Percentiles rank a stretch among this genome's conserved stretches.
Evolutionary conservation across 2,329 filamentous ascomycete species (phyloP).

Genomic region (Amauroascus niger): DNA sequence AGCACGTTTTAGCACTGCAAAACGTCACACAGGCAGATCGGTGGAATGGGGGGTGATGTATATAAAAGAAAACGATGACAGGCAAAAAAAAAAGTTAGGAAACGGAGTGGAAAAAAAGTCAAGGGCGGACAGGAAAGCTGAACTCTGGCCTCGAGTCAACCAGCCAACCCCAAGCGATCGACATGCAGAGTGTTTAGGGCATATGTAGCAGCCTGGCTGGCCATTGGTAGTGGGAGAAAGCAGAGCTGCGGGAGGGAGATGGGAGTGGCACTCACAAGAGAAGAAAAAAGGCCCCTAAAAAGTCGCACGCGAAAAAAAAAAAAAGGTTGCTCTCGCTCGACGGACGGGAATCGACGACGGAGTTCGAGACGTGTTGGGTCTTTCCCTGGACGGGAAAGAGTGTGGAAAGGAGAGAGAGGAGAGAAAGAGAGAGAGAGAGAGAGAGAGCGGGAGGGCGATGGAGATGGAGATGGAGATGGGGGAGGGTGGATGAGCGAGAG

Average conservation of each 20-base stretch:
- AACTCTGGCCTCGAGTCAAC: neutral
- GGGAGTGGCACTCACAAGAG: slow-evolving; percentile 2
- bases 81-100: too few relatives aligned
- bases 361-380: slow-evolving; percentile 5
- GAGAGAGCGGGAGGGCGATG: slow-evolving; percentile 12
- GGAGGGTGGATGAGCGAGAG: slow-evolving; percentile 21
- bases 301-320: slow-evolving; percentile 1
- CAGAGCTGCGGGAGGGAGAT: neutral
- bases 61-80: too few relatives aligned
- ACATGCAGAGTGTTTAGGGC: slow-evolving; percentile 2
- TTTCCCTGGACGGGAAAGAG: neutral
- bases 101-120: neutral
- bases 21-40: too few relatives aligned
- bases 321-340: neutral
- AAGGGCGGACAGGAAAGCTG: neutral
- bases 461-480: slow-evolving; percentile 15
- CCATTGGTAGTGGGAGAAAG: neutral
- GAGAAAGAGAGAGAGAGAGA: slow-evolving; percentile 18
- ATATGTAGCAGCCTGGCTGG: too few relatives aligned
- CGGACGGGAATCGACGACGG: slow-evolving; percentile 1
- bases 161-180: neutral
- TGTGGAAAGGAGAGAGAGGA: slow-evolving; percentile 17
- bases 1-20: neutral
- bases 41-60: too few relatives aligned
- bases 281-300: neutral